phyloP scores from a whole-genome alignment of 768 basidiomycete species.

The Leccinellum albellum region DNA sequence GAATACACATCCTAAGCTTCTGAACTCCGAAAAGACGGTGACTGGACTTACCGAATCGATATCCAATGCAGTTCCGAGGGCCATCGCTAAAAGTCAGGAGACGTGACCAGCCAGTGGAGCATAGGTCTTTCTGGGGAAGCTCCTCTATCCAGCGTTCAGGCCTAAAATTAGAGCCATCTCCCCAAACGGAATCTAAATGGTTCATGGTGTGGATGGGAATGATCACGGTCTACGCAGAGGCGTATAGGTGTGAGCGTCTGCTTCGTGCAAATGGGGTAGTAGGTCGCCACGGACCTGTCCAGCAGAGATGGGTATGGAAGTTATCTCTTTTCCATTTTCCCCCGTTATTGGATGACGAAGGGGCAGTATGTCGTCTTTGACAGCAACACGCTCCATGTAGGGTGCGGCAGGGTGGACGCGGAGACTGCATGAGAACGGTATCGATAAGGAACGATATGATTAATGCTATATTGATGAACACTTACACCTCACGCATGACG shows the following conservation, averaged over 20 bases:
- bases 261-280: background rate
- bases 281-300: background rate
- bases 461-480: background rate
- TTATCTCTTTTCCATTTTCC: constrained; percentile 1
- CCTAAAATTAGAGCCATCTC: background rate
- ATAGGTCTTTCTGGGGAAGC: constrained; percentile 1
- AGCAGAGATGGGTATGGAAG: constrained; percentile 1
- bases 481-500: constrained; percentile 5
- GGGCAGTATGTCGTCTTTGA: constrained; percentile 1
- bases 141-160: constrained; percentile 3
- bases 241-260: too few relatives aligned
- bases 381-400: background rate
- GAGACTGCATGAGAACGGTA: background rate
- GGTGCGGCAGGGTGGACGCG: constrained; percentile 3
- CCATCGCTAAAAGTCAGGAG: constrained; percentile 7
- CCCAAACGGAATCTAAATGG: constrained; percentile 1
- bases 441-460: background rate
- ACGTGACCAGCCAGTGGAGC: constrained; percentile 3
- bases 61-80: constrained; percentile 7
- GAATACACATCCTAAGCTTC: background rate
- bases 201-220: constrained; percentile 2
- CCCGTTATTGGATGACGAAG: constrained; percentile 3
- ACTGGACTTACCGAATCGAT: background rate
- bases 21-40: background rate
- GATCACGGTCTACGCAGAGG: background rate